These are phyloP conservation scores for Exophiala dermatitidis DNA, from an alignment of 2,329 filamentous ascomycete species.

Conservation along the genomic window DNA sequence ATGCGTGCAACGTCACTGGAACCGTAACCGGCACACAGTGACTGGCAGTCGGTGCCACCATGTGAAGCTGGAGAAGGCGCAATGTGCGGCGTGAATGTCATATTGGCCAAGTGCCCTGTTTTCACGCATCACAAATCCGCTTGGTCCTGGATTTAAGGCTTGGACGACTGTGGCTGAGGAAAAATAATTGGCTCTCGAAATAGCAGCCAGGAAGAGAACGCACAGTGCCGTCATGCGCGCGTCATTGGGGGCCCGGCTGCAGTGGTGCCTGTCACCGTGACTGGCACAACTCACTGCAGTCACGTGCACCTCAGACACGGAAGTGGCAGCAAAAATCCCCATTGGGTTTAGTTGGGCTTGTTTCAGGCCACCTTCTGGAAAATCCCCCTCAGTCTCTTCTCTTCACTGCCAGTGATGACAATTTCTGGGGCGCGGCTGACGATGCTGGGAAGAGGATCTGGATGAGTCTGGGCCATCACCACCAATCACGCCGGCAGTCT, in stretches of 20 bases:
- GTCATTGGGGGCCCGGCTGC: not conserved
- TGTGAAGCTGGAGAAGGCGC: too few species aligned
- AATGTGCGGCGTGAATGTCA: too few species aligned
- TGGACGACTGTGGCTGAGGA: not conserved
- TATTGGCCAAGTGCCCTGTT: slow-evolving; percentile 10
- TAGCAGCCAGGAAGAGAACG: not conserved
- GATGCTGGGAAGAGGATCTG: not conserved
- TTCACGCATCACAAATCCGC: not conserved
- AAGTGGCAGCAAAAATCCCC: not conserved
- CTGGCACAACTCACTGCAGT: not conserved
- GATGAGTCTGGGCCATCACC: too few species aligned
- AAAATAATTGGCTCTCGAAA: not conserved
- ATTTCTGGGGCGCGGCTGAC: not conserved
- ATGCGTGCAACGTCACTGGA: too few species aligned
- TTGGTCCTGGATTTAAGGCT: not conserved
- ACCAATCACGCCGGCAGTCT: too few species aligned
- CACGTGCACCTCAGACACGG: not conserved
- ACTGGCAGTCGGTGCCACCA: too few species aligned
- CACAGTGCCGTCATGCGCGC: not conserved
- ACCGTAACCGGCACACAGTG: too few species aligned
- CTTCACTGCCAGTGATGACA: not conserved
- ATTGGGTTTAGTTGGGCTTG: not conserved
- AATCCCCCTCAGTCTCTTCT: not conserved
- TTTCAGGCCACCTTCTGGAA: not conserved
- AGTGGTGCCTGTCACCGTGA: too few species aligned